Conservation (phyloP, 225 moss, liverwort and hornwort genomes). For the Bryoerythrophyllum caledonicum region DNA sequence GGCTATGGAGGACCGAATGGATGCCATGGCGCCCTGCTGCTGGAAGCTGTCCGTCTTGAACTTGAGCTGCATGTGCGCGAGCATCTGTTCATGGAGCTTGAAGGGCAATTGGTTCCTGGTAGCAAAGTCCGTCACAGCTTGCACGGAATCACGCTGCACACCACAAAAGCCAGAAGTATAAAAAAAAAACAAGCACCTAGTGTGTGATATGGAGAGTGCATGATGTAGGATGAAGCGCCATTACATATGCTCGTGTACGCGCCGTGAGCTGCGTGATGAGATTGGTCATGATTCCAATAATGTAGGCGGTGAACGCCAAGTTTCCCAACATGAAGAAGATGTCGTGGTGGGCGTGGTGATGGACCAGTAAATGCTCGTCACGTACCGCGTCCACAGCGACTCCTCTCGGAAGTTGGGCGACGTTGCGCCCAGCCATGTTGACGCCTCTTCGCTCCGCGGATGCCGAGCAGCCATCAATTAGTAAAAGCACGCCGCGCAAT, state of each 20-base stretch:
- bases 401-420: constrained; percentile 60
- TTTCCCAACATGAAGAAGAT: constrained; percentile 86
- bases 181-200: background rate
- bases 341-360: constrained; percentile 85
- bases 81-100: constrained; percentile 75
- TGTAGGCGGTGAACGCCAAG: constrained; percentile 78
- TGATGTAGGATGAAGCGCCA: background rate
- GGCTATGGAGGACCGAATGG: constrained; percentile 73
- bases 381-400: constrained; percentile 51
- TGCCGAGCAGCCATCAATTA: constrained; percentile 74
- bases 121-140: constrained; percentile 71
- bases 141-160: constrained; percentile 81
- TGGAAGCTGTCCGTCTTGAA: constrained; percentile 89
- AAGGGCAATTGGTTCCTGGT: constrained; percentile 66
- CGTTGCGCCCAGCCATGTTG: constrained; percentile 70
- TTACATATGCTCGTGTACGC: constrained; percentile 83
- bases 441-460: constrained; percentile 41
- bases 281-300: constrained; percentile 95
- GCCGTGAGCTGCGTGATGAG: constrained; percentile 85
- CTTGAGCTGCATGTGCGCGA: constrained; percentile 86
- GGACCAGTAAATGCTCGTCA: constrained; percentile 87
- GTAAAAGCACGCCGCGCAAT: too few relatives aligned
- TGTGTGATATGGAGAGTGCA: too few relatives aligned
- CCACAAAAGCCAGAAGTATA: background rate
- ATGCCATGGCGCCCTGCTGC: constrained; percentile 72